phyloP scores from a whole-genome alignment of 306 rosid species.

The Purshia tridentata region DNA sequence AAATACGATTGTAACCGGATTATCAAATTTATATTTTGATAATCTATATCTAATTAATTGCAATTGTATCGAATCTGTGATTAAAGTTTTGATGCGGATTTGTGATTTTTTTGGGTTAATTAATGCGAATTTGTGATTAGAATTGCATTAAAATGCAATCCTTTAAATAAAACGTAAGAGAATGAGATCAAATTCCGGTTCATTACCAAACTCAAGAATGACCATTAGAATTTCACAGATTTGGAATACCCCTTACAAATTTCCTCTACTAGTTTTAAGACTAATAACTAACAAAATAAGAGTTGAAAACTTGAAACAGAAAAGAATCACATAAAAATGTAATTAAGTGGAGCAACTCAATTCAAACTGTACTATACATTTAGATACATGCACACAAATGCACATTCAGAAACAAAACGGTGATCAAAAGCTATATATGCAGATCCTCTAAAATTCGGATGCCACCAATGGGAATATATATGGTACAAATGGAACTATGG shows the following conservation, averaged over 20 bases:
- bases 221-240: background rate
- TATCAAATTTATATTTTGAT: too few species aligned
- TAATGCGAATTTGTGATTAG: too few species aligned
- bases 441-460: constrained; percentile 32
- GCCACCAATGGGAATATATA: background rate
- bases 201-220: background rate
- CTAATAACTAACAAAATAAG: background rate
- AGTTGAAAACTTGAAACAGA: background rate
- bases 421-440: constrained; percentile 3
- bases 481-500: background rate
- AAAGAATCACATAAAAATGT: background rate
- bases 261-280: background rate
- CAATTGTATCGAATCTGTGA: too few species aligned
- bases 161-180: too few species aligned
- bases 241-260: background rate
- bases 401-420: constrained; percentile 12
- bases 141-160: too few species aligned
- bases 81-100: too few species aligned
- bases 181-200: background rate
- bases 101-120: too few species aligned
- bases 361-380: background rate
- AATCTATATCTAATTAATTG: too few species aligned
- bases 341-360: background rate
- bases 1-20: too few species aligned
- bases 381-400: constrained; percentile 19